phyloP scores from a whole-genome alignment of 108 stramenopile species.

The Cyclotella cryptica region DNA sequence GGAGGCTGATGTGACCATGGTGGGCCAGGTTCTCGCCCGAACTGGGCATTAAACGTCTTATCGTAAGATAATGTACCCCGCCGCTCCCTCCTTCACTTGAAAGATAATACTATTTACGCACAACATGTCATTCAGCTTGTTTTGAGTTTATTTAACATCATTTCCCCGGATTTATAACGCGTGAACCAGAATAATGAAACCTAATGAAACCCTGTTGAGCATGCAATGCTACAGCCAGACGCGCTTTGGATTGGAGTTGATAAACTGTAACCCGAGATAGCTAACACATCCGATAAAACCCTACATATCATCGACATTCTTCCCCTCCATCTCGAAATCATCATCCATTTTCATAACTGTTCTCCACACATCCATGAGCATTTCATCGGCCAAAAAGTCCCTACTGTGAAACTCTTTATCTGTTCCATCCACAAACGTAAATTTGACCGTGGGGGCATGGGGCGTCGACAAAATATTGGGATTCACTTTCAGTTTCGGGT shows the following conservation, averaged over 20 bases:
- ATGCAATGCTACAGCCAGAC: no score
- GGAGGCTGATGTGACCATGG: conserved; percentile 64
- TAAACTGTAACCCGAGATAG: not conserved
- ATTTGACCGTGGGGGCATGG: conserved; percentile 65
- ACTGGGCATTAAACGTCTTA: conserved; percentile 13
- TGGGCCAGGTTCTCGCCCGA: conserved; percentile 36
- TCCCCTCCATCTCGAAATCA: conserved; percentile 69
- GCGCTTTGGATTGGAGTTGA: no score
- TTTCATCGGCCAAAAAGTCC: conserved; percentile 64
- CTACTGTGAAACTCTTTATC: conserved; percentile 63
- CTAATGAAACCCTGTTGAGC: no score
- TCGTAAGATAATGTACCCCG: not conserved
- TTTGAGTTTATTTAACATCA: not conserved
- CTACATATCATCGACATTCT: conserved; percentile 66
- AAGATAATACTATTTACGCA: not conserved
- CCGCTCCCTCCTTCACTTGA: not conserved
- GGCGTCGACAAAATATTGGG: conserved; percentile 56
- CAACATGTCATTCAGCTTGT: not conserved
- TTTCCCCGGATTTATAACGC: no score
- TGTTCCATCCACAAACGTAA: conserved; percentile 73
- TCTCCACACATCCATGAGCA: conserved; percentile 73
- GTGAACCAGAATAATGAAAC: no score
- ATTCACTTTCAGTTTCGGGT: conserved; percentile 74
- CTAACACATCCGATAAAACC: not conserved
- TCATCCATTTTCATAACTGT: conserved; percentile 63